phyloP scores from a whole-genome alignment of 495 filamentous ascomycete species.

The Achaetomiella virescens region DNA sequence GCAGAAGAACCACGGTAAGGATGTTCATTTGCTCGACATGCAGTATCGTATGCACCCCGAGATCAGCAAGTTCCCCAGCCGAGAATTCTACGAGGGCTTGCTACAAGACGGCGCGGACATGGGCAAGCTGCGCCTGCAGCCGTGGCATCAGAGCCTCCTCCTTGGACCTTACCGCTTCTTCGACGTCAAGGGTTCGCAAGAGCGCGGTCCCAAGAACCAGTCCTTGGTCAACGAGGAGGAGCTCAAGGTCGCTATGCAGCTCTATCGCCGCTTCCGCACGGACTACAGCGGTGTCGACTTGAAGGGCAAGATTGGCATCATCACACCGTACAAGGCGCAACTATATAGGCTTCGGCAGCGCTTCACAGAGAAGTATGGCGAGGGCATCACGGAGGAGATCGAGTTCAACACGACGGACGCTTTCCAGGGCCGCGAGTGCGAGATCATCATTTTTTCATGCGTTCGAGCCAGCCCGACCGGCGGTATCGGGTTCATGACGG shows the following conservation, averaged over 20 bases:
- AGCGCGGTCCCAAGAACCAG: constrained; percentile 66
- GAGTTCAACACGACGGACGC: constrained; percentile 99
- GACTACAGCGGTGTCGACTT: constrained; percentile 68
- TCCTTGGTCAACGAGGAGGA: constrained; percentile 89
- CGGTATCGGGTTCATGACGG: constrained; percentile 94
- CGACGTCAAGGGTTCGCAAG: constrained; percentile 84
- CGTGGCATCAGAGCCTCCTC: constrained; percentile 77
- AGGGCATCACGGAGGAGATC: constrained; percentile 64
- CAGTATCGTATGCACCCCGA: constrained; percentile 99
- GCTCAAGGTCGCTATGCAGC: constrained; percentile 71
- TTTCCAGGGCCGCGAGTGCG: constrained; percentile 93
- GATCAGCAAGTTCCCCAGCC: constrained; percentile 83
- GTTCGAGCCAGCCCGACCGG: constrained; percentile 81
- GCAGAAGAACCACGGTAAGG: constrained; percentile 81
- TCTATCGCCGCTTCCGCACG: constrained; percentile 68
- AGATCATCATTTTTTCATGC: constrained; percentile 98
- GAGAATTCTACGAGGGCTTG: constrained; percentile 82
- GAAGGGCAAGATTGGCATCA: constrained; percentile 84
- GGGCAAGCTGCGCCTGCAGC: constrained; percentile 62
- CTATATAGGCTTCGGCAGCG: constrained; percentile 67
- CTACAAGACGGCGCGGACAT: constrained; percentile 81
- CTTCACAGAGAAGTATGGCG: constrained; percentile 67
- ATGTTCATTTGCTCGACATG: constrained; percentile 90
- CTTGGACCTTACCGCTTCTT: constrained; percentile 97
- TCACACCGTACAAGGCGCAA: constrained; percentile 95